phyloP scores from a whole-genome alignment of 169 alveolate species.

The Cystoisospora suis region DNA sequence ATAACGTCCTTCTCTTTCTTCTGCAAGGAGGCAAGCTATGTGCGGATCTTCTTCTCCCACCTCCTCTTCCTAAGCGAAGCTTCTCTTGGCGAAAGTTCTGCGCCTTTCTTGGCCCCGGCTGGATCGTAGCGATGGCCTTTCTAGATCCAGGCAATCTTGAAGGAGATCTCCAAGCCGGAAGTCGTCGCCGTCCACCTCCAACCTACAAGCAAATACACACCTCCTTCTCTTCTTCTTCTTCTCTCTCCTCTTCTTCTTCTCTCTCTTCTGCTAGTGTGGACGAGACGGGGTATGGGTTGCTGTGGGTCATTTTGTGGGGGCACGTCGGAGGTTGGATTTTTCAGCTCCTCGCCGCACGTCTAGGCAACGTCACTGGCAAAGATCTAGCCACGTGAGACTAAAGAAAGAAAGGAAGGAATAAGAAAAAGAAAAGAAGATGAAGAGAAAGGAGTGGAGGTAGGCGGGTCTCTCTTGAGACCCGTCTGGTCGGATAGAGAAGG shows the following conservation, averaged over 20 bases:
- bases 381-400: conserved; percentile 69
- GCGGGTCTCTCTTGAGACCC: no score
- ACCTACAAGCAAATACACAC: no score
- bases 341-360: conserved; percentile 72
- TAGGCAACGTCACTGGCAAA: conserved; percentile 74
- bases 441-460: background rate
- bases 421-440: background rate
- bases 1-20: background rate
- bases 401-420: background rate
- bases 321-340: conserved; percentile 73
- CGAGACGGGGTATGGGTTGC: conserved; percentile 67
- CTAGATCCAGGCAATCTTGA: conserved; percentile 79
- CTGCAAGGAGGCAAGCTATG: background rate
- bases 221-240: background rate
- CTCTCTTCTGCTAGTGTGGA: background rate
- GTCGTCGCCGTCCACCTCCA: conserved; percentile 55
- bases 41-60: conserved; percentile 22
- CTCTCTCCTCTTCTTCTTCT: background rate
- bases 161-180: conserved; percentile 75
- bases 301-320: conserved; percentile 73
- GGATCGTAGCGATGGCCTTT: conserved; percentile 79
- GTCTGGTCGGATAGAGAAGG: no score
- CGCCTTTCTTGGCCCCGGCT: conserved; percentile 75
- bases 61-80: conserved; percentile 10
- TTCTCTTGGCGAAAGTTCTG: background rate